phyloP scores from a whole-genome alignment of 2,329 filamentous ascomycete species.

The Microdochium paspali region DNA sequence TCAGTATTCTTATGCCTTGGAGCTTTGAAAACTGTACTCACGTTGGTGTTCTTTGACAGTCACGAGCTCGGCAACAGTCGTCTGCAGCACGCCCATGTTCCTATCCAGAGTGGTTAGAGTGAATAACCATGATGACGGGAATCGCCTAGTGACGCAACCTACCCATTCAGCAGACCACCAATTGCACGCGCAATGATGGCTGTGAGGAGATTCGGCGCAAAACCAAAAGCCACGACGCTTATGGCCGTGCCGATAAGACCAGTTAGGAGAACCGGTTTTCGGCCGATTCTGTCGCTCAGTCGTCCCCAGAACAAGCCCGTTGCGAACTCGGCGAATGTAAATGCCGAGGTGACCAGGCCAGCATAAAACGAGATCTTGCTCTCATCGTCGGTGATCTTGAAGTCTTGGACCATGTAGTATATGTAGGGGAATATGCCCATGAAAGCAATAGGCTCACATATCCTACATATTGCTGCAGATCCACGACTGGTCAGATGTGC shows the following conservation, averaged over 20 bases:
- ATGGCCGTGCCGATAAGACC: constrained; percentile 86
- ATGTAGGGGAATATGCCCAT: constrained; percentile 99
- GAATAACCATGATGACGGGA: too few species aligned
- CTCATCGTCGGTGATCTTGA: constrained; percentile 71
- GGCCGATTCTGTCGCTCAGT: constrained; percentile 82
- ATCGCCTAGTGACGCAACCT: too few species aligned
- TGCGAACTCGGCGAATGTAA: constrained; percentile 90
- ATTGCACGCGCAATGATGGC: constrained; percentile 82
- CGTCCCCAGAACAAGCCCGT: constrained; percentile 90
- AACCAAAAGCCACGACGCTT: constrained; percentile 89
- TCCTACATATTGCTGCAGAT: constrained; percentile 70
- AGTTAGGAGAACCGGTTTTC: constrained; percentile 83
- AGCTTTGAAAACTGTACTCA: constrained; percentile 30
- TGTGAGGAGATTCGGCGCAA: constrained; percentile 70
- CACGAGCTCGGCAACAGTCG: constrained; percentile 87
- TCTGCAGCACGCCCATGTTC: constrained; percentile 92
- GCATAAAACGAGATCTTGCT: constrained; percentile 83
- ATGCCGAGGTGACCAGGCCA: constrained; percentile 92
- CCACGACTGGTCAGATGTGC: background rate
- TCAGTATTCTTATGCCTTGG: background rate
- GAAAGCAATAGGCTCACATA: constrained; percentile 98
- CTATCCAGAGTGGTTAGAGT: too few species aligned
- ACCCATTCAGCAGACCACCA: constrained; percentile 89
- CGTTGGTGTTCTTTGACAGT: constrained; percentile 89
- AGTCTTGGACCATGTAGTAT: constrained; percentile 94